These are phyloP conservation scores for Cryptosporidium sp. DNA, from an alignment of 169 alveolate genomes.

Conservation along the genomic window DNA sequence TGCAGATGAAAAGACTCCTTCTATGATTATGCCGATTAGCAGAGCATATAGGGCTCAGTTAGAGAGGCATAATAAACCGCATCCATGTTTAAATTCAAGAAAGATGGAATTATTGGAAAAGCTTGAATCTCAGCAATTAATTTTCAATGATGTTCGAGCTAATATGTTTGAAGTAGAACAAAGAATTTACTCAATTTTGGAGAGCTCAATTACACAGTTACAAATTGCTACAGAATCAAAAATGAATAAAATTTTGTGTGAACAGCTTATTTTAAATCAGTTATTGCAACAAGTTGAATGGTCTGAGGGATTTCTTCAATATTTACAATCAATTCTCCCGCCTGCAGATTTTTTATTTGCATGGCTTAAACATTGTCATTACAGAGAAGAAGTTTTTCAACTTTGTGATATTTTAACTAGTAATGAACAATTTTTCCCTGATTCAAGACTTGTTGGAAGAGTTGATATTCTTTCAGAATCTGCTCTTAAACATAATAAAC, in stretches of 20 bases:
- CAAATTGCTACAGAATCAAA: conserved; percentile 83
- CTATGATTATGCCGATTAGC: conserved; percentile 79
- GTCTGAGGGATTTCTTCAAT: conserved; percentile 83
- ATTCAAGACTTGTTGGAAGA: conserved; percentile 69
- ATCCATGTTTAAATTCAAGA: conserved; percentile 77
- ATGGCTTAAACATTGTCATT: conserved; percentile 84
- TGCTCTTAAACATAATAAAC: conserved; percentile 61
- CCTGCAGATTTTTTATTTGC: conserved; percentile 87
- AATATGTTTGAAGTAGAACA: conserved; percentile 83
- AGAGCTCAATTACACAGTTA: conserved; percentile 83
- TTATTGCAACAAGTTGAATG: conserved; percentile 83
- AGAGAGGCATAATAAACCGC: conserved; percentile 78
- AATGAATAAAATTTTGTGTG: conserved; percentile 82
- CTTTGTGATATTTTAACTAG: conserved; percentile 61
- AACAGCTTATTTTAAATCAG: conserved; percentile 82
- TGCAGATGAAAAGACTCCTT: conserved; percentile 76
- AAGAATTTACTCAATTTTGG: conserved; percentile 83
- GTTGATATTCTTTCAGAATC: conserved; percentile 71
- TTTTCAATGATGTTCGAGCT: conserved; percentile 80
- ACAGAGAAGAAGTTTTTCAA: conserved; percentile 77
- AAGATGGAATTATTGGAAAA: conserved; percentile 77
- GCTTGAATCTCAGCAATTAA: conserved; percentile 76
- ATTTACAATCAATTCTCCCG: conserved; percentile 83
- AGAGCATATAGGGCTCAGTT: conserved; percentile 81
- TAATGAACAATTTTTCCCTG: conserved; percentile 64